These are phyloP conservation scores for Aspergillus campestris DNA, from an alignment of 495 filamentous ascomycete species.

Conservation along the genomic window DNA sequence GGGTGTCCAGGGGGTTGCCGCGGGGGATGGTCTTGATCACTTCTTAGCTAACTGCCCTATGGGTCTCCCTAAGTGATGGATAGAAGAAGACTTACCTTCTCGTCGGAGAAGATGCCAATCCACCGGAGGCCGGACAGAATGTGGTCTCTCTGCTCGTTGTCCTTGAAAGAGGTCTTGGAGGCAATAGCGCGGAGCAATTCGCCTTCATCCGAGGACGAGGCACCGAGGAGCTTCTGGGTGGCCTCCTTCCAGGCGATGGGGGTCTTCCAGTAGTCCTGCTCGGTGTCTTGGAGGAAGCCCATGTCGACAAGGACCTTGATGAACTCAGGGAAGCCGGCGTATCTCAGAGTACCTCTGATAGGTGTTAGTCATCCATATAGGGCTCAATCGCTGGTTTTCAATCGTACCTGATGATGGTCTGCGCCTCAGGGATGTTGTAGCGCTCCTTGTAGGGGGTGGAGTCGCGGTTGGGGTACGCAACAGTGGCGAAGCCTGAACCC, in stretches of 20 bases:
- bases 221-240: conserved; percentile 62
- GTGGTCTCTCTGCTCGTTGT: conserved; percentile 63
- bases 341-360: conserved; percentile 61
- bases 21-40: conserved; percentile 40
- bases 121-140: conserved; percentile 73
- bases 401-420: conserved; percentile 34
- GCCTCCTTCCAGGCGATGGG: conserved; percentile 72
- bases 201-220: conserved; percentile 48
- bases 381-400: too few relatives aligned
- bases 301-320: conserved; percentile 79
- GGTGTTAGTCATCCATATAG: too few relatives aligned
- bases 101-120: conserved; percentile 80
- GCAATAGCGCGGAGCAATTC: conserved; percentile 65
- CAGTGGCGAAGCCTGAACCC: conserved; percentile 59
- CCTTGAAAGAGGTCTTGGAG: conserved; percentile 64
- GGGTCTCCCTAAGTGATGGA: too few relatives aligned
- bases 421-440: conserved; percentile 79
- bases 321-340: conserved; percentile 82
- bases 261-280: conserved; percentile 49
- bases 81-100: conserved; percentile 34
- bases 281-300: conserved; percentile 68
- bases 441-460: conserved; percentile 77
- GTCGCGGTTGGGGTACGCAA: conserved; percentile 91
- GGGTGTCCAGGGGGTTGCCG: conserved; percentile 77
- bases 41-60: too few relatives aligned